Evolutionary conservation across 768 basidiomycete species (phyloP), one percentile per base, ranked within the genome.

Genomic region (Mycena indigotica): DNA sequence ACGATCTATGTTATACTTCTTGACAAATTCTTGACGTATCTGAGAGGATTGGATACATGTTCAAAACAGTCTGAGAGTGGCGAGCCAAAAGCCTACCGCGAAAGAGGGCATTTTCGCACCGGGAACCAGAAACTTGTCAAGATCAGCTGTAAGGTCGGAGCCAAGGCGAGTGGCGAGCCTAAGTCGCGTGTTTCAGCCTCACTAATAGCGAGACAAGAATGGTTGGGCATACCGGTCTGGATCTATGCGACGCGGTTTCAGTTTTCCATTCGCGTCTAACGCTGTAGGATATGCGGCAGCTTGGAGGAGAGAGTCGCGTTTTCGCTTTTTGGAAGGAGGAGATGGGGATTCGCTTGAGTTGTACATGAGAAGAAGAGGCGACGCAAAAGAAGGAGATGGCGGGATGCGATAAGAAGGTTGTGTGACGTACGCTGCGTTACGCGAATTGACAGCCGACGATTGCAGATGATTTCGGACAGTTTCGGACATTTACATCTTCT

Each of bases 71-170:
- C 3, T 0, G 19, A 44, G 15, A 19, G 30, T 49, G n/a, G 28
- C 5, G 16, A 29, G 32, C 8, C 8, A 35, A 17, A 17, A 35
- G 17, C 32, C 17, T 35, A 17, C 32, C 8, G 32, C 32, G 17
- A 35, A 35, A 35, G 32, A 35, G 8, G 32, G 32, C 32, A 35
- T 35, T 35, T 35, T 35, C 10, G 32, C 32, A 17, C 32, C 32
- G 32, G 32, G 32, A 17, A 35, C 32, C 10, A 35, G 32, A 35
- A 35, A 74, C n/a, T 82, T 83, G 65, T 91, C 86, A n/a, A 51
- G 30, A 32, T 51, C 28, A 19, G 28, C 30, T 6, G 50, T 51
- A n/a, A 63, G 55, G 38, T 63, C 62, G 16, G 62, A 52, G 4
- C 62, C 62, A 16, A 63, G 58, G 19, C 62, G 62, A 21, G 53